These are phyloP conservation scores for Zea mays DNA, from an alignment of 176 grass and related monocot species.

Conservation along the genomic window DNA sequence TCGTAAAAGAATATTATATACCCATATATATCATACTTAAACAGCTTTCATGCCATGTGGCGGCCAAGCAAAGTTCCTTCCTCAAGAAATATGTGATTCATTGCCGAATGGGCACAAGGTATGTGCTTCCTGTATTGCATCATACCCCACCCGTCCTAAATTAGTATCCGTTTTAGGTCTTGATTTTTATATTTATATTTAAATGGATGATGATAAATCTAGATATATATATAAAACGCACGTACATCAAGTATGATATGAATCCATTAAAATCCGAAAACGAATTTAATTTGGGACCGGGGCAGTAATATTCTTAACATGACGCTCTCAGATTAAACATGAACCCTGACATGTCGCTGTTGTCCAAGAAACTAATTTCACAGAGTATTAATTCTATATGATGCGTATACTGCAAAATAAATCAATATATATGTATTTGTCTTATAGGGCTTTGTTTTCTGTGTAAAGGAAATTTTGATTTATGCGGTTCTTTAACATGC, in stretches of 20 bases:
- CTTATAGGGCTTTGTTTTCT: not conserved
- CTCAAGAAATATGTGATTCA: not conserved
- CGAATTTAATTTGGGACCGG: too few relatives aligned
- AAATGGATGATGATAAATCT: too few relatives aligned
- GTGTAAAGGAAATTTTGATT: not conserved
- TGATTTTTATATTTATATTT: too few relatives aligned
- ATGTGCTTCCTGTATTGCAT: not conserved
- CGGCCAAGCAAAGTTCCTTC: not conserved
- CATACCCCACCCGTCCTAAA: too few relatives aligned
- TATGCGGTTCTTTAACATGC: not conserved
- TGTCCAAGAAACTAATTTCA: not conserved
- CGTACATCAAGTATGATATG: too few relatives aligned
- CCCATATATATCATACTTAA: not conserved
- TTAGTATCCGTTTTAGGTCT: too few relatives aligned
- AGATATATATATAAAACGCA: too few relatives aligned
- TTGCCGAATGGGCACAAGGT: not conserved
- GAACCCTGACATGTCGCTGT: too few relatives aligned
- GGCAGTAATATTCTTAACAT: not conserved
- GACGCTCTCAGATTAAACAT: not conserved
- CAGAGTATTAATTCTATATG: not conserved
- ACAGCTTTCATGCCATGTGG: slow-evolving; percentile 27
- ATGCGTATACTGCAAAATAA: not conserved
- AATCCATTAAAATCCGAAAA: too few relatives aligned
- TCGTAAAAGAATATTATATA: not conserved
- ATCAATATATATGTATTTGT: not conserved